Evolutionary conservation across 306 rosid species (phyloP).

Genomic region (Dryas octopetala): DNA sequence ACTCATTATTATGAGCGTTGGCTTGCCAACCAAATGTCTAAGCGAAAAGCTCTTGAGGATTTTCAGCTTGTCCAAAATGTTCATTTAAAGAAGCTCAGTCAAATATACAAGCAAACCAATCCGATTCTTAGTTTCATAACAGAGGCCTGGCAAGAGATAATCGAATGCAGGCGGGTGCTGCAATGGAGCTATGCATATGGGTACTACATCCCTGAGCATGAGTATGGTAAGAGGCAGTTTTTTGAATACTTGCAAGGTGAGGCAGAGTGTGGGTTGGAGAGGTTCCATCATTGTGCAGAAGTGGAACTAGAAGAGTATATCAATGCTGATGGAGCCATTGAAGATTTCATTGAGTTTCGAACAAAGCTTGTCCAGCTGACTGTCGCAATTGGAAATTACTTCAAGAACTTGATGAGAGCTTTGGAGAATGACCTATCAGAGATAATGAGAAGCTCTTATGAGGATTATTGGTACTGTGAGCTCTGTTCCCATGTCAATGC

Average conservation of each 20-base stretch:
- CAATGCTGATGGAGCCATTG: neutral
- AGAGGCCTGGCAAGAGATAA: conserved; percentile 42
- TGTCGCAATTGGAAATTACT: conserved; percentile 18
- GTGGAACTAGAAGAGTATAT: conserved; percentile 4
- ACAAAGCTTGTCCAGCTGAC: conserved; percentile 18
- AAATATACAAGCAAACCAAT: conserved; percentile 22
- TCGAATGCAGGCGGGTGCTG: conserved; percentile 47
- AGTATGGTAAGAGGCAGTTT: conserved; percentile 24
- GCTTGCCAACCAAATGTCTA: conserved; percentile 38
- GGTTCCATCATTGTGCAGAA: conserved; percentile 26
- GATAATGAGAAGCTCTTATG: conserved; percentile 15
- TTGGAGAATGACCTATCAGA: conserved; percentile 58
- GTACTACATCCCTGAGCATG: conserved; percentile 35
- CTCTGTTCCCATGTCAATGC: conserved; percentile 4
- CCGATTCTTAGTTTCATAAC: conserved; percentile 31
- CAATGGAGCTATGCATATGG: conserved; percentile 57
- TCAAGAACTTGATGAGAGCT: conserved; percentile 51
- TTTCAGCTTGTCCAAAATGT: conserved; percentile 18
- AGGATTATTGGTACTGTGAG: conserved; percentile 7
- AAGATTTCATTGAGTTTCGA: neutral
- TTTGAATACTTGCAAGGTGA: conserved; percentile 30
- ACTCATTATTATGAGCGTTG: conserved; percentile 42
- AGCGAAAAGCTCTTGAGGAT: conserved; percentile 26
- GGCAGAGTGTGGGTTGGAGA: conserved; percentile 37
- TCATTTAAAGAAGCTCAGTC: conserved; percentile 30